Evolutionary conservation across 176 grass and related monocot genomes (phyloP), one percentile per base, ranked within the genome.

Genomic region (Rhynchospora breviuscula): DNA sequence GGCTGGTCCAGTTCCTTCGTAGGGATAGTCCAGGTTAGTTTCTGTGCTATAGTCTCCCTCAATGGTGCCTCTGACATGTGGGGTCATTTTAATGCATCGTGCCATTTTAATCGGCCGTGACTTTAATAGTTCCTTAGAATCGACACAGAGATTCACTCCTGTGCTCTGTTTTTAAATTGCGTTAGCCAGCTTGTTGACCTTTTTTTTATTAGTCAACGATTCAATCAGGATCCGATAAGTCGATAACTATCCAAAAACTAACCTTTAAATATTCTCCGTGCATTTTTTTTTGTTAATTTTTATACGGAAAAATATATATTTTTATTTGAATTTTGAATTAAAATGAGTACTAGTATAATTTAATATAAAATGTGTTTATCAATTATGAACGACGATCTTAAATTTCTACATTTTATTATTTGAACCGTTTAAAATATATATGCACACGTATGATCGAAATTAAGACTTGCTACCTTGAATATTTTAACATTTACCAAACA

Each of bases 1-100:
- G 94, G 92, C 2, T 97, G 94, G 94, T 92, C 92, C 70, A 94
- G 92, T 80, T 86, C 92, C 52, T 97, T 97, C 85, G 48, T 94
- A 21, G 94, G 94, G 53, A 92, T 97, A 79, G 94, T 97, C 25
- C 94, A 97, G 90, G 94, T 97, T 63, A 45, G n/a, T 10, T 18
- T 21, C 77, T 43, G 0, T 18, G 10, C 71, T 46, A 73, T 17
- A 49, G 8, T 3, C 19, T 14, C 46, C 7, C n/a, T 69, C 45
- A 22, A 3, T 82, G 29, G 23, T 45, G 18, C 21, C 8, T 0
- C 43, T 71, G 67, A 71, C 67, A 21, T 71, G 67, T 35, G 12
- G 64, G 13, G 4, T 5, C 29, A 23, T 67, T 21, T 6, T 3
- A 2, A 67, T 11, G 25, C 12, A 11, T 15, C 29, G 29, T 67